phyloP scores from a whole-genome alignment of 306 rosid genomes.

The Dryas alaskensis region DNA sequence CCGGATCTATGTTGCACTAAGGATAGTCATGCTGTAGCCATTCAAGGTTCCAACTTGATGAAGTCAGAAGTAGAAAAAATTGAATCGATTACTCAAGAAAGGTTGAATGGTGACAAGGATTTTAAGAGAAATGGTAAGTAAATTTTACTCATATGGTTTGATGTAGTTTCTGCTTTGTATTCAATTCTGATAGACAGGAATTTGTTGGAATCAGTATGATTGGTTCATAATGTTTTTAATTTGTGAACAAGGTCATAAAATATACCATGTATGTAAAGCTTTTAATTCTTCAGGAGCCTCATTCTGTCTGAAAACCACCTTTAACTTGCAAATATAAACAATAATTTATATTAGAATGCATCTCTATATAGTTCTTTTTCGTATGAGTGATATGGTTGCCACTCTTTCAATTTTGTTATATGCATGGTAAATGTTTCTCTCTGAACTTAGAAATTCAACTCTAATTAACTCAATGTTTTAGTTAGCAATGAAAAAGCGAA shows the following conservation, averaged over 20 bases:
- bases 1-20: constrained; percentile 33
- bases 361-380: neutral
- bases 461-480: constrained; percentile 36
- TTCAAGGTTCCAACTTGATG: constrained; percentile 33
- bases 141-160: constrained; percentile 17
- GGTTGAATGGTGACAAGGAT: constrained; percentile 37
- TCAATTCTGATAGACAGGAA: neutral
- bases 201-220: neutral
- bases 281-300: neutral
- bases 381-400: neutral
- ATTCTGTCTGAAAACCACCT: neutral
- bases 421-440: neutral
- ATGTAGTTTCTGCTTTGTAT: neutral
- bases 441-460: constrained; percentile 12
- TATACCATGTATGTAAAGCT: neutral
- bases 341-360: neutral
- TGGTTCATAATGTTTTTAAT: neutral
- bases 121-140: constrained; percentile 54
- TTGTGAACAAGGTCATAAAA: neutral
- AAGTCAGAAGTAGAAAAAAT: constrained; percentile 42
- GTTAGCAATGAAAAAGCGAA: constrained; percentile 46
- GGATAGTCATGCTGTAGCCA: constrained; percentile 34
- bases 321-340: neutral
- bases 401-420: neutral
- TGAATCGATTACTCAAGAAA: constrained; percentile 33